These are phyloP conservation scores for Tolypocladium sp. DNA, from an alignment of 2,329 filamentous ascomycete species.

Conservation along the genomic window DNA sequence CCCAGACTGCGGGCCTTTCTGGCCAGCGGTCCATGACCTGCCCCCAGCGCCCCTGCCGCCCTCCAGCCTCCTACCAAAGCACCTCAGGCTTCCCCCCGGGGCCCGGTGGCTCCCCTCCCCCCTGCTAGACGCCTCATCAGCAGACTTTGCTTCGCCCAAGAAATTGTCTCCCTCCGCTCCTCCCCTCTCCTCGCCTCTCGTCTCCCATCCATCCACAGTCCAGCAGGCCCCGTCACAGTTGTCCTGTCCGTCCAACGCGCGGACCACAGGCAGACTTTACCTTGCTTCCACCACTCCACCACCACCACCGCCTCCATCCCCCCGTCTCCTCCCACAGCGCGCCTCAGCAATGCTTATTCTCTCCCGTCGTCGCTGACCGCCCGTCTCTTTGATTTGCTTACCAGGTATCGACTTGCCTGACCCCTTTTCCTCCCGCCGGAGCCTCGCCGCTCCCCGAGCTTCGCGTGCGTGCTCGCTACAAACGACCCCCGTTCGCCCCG, in stretches of 20 bases:
- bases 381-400: slow-evolving; percentile 7
- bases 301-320: background rate
- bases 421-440: slow-evolving; percentile 7
- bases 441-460: slow-evolving; percentile 9
- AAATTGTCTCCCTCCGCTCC: slow-evolving; percentile 3
- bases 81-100: background rate
- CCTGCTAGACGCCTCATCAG: slow-evolving; percentile 7
- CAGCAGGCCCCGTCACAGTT: background rate
- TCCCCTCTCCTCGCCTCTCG: background rate
- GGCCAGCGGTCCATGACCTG: background rate
- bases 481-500: slow-evolving; percentile 2
- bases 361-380: slow-evolving; percentile 10
- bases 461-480: slow-evolving; percentile 4
- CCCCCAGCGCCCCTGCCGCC: slow-evolving; percentile 1
- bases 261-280: background rate
- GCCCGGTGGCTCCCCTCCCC: slow-evolving; percentile 2
- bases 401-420: slow-evolving; percentile 3
- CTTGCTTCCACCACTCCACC: background rate
- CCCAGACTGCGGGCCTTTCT: background rate
- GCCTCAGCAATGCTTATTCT: slow-evolving; percentile 11
- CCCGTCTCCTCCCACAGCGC: slow-evolving; percentile 2
- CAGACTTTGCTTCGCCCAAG: slow-evolving; percentile 11
- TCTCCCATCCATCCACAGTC: background rate
- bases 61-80: slow-evolving; percentile 1
- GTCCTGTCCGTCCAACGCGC: background rate